Percentiles rank a stretch among this genome's conserved stretches.
phyloP scores from a whole-genome alignment of 257 asterid genomes.

The Nicotiana paniculata region DNA sequence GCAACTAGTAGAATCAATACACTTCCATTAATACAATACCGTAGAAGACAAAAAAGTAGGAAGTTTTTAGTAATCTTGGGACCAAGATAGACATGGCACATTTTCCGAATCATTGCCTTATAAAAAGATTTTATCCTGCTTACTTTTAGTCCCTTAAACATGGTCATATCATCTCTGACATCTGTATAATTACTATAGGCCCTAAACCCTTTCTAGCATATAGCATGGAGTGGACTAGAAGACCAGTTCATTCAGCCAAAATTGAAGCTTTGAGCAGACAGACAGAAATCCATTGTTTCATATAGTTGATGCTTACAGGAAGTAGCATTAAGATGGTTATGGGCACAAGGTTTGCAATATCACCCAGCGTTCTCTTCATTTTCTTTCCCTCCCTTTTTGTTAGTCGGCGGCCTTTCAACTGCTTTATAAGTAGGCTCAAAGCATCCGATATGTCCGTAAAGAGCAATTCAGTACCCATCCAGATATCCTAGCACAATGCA shows the following conservation, averaged over 20 bases:
- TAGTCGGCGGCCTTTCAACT: slow-evolving; percentile 34
- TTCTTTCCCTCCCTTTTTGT: slow-evolving; percentile 61
- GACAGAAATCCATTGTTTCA: not conserved
- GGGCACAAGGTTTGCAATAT: slow-evolving; percentile 63
- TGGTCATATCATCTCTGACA: not conserved
- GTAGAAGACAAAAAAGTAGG: not conserved
- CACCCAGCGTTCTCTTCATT: slow-evolving; percentile 46
- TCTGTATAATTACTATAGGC: not conserved
- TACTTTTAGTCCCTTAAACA: not conserved
- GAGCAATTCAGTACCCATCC: slow-evolving; percentile 78
- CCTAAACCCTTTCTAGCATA: not conserved
- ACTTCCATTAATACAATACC: not conserved
- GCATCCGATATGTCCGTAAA: slow-evolving; percentile 43
- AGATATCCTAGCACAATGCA: slow-evolving; percentile 40
- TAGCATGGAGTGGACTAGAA: slow-evolving; percentile 1
- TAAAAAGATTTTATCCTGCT: not conserved
- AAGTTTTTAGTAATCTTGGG: not conserved
- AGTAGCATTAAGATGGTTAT: slow-evolving; percentile 66
- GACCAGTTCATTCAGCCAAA: not conserved
- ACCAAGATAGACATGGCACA: not conserved
- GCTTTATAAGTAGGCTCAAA: slow-evolving; percentile 34
- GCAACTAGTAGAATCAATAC: not conserved
- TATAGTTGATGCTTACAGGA: slow-evolving; percentile 46
- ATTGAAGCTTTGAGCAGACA: not conserved
- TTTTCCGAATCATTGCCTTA: not conserved